Evolutionary conservation across 2,329 filamentous ascomycete genomes (phyloP).

Genomic region (Arachnopeziza araneosa): DNA sequence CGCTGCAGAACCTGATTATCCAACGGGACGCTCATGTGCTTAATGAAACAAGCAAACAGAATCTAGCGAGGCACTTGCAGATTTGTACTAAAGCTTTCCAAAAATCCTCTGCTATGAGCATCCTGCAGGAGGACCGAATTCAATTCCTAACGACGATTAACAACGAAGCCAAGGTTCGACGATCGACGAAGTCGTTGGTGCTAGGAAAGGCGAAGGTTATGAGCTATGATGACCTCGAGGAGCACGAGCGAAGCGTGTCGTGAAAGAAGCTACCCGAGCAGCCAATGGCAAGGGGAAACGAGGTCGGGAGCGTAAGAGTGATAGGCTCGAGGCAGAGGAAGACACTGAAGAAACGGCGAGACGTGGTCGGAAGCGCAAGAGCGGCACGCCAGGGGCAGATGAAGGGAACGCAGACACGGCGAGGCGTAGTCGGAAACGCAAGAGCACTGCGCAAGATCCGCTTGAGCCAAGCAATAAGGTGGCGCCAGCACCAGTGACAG

Average conservation of each 20-base stretch:
- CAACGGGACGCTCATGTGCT: no score
- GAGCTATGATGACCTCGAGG: conserved; percentile 4
- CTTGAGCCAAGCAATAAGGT: conserved; percentile 3
- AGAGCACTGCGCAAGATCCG: conserved; percentile 5
- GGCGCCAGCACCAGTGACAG: background rate
- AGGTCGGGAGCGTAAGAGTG: conserved; percentile 10
- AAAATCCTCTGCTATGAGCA: conserved; percentile 14
- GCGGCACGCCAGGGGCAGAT: no score
- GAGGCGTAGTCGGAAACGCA: no score
- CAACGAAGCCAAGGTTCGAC: conserved; percentile 12
- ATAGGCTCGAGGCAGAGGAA: conserved; percentile 6
- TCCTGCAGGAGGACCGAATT: conserved; percentile 26
- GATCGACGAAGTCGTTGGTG: conserved; percentile 7
- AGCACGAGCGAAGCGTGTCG: conserved; percentile 5
- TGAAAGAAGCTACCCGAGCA: conserved; percentile 1
- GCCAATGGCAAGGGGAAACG: conserved; percentile 6
- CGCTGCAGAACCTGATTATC: no score
- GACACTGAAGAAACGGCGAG: conserved; percentile 4
- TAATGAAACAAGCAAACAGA: conserved; percentile 4
- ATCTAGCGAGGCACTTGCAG: conserved; percentile 19
- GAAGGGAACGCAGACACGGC: no score
- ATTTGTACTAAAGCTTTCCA: conserved; percentile 8
- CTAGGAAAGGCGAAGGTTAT: conserved; percentile 16
- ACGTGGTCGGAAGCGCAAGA: conserved; percentile 11
- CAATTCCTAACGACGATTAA: conserved; percentile 21